phyloP scores from a whole-genome alignment of 257 asterid species.

The Solanum microdontum region DNA sequence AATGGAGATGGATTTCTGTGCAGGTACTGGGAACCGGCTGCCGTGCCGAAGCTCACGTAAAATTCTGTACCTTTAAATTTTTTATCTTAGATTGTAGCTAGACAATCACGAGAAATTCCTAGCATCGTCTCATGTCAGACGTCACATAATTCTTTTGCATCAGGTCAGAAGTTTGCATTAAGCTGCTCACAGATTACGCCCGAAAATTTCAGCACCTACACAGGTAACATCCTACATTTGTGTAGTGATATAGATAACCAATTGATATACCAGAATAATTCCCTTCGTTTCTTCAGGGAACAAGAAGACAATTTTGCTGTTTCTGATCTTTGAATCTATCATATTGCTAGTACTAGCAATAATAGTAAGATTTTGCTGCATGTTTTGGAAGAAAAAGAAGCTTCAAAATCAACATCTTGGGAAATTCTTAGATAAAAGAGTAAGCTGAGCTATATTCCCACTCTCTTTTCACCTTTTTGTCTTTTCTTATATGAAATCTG shows the following conservation, averaged over 20 bases:
- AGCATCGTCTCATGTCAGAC: not conserved
- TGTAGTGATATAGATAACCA: not conserved
- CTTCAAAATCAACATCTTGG: slow-evolving; percentile 60
- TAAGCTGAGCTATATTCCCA: slow-evolving; percentile 17
- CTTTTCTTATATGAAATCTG: not conserved
- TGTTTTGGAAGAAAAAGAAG: slow-evolving; percentile 82
- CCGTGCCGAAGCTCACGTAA: slow-evolving; percentile 69
- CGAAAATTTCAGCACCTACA: slow-evolving; percentile 30
- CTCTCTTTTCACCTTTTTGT: not conserved
- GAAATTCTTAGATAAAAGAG: slow-evolving; percentile 81
- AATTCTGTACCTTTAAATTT: slow-evolving; percentile 1
- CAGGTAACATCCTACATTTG: slow-evolving; percentile 26
- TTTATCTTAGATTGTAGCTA: not conserved
- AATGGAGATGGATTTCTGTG: slow-evolving; percentile 1
- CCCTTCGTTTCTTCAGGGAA: slow-evolving; percentile 35
- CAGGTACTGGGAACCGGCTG: slow-evolving; percentile 58
- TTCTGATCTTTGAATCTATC: slow-evolving; percentile 59
- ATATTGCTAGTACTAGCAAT: slow-evolving; percentile 47
- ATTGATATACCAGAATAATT: not conserved
- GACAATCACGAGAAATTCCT: not conserved
- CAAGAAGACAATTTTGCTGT: slow-evolving; percentile 40
- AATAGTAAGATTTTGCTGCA: slow-evolving; percentile 41
- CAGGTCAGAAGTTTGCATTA: slow-evolving; percentile 68
- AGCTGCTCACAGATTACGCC: slow-evolving; percentile 62
- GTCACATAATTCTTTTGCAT: slow-evolving; percentile 1